Percentiles rank a stretch among this genome's conserved stretches.
Evolutionary conservation across 768 basidiomycete genomes (phyloP).

Genomic region (Phanerochaete carnosa): DNA sequence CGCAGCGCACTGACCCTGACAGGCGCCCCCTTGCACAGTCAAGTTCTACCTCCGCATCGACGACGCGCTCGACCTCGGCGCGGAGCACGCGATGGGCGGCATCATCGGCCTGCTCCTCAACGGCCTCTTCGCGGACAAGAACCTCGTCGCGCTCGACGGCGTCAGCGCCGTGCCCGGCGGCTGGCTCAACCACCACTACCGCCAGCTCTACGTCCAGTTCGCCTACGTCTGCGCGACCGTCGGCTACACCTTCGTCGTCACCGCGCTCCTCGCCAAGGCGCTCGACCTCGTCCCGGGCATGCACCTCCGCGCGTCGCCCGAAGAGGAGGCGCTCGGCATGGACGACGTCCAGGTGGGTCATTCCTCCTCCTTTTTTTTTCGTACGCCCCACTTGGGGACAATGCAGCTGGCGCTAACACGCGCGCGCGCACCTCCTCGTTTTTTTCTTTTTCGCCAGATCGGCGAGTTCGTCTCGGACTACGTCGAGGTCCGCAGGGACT

Average conservation of each 20-base stretch:
- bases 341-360: slow-evolving; percentile 75
- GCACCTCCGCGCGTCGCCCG: slow-evolving; percentile 60
- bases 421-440: slow-evolving; percentile 35
- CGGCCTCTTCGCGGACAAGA: slow-evolving; percentile 79
- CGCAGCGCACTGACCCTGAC: not conserved
- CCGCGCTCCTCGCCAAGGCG: slow-evolving; percentile 71
- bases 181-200: slow-evolving; percentile 82
- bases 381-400: not conserved
- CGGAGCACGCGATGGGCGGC: slow-evolving; percentile 86
- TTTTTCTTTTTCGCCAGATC: slow-evolving; percentile 36
- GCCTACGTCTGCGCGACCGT: slow-evolving; percentile 80
- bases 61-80: slow-evolving; percentile 90
- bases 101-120: slow-evolving; percentile 79
- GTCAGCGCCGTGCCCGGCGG: slow-evolving; percentile 64
- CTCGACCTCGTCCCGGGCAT: slow-evolving; percentile 83
- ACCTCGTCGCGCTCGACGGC: slow-evolving; percentile 78
- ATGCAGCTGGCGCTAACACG: slow-evolving; percentile 17
- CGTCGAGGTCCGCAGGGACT: slow-evolving; percentile 63
- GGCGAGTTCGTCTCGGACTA: slow-evolving; percentile 53
- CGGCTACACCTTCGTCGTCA: slow-evolving; percentile 67
- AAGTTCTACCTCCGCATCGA: slow-evolving; percentile 72
- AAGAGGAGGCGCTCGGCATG: slow-evolving; percentile 74
- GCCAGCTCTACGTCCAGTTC: slow-evolving; percentile 77
- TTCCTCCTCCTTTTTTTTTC: not conserved
- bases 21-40: slow-evolving; percentile 36